Evolutionary conservation across 2,329 filamentous ascomycete genomes (phyloP), one percentile per base, ranked within the genome.

Genomic region (Chaetomium olivaceum): DNA sequence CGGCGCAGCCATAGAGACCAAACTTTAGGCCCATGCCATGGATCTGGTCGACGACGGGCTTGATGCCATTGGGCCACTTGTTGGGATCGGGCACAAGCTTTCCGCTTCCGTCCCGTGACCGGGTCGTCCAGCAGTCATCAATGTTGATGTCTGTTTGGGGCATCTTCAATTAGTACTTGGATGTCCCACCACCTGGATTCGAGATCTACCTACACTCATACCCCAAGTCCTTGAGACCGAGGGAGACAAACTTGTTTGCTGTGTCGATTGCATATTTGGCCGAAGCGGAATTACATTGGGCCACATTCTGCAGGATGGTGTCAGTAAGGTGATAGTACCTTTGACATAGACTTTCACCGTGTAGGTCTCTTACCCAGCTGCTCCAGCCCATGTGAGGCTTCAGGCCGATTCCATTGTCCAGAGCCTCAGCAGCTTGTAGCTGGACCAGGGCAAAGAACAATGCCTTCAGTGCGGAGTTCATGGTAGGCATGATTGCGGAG

Each of bases 21-120:
- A 71, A 67, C 58, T 71, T 70, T 7, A 71, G 63, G 1, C 69
- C 69, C 68, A 66, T 68, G 52, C 12, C n/a, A 62, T 71, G 69
- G 46, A 71, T 68, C 52, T 66, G 36, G 58, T 69, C 65, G 27
- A 58, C 43, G 3, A 71, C 64, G 9, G 64, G 36, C 19, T 71
- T 66, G 52, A 71, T 65, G 39, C 69, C 69, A 33, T 68, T 65
- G 39, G 69, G 68, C 61, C 62, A 71, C 46, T 71, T 71, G 21
- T 12, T 23, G 2, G 69, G 68, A n/a, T 71, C 69, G n/a, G 69
- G 54, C 7, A 70, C 68, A 1, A 71, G 61, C 46, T 68, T 61
- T 0, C 69, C 69, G 27, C 3, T 58, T 19, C 29, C 19, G 60
- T 70, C 55, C 14, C 69, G 64, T 12, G 29, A 29, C 31, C 46